Evolutionary conservation across 441 rosid species (phyloP), one percentile per base, ranked within the genome.

Genomic region (Eruca vesicaria): DNA sequence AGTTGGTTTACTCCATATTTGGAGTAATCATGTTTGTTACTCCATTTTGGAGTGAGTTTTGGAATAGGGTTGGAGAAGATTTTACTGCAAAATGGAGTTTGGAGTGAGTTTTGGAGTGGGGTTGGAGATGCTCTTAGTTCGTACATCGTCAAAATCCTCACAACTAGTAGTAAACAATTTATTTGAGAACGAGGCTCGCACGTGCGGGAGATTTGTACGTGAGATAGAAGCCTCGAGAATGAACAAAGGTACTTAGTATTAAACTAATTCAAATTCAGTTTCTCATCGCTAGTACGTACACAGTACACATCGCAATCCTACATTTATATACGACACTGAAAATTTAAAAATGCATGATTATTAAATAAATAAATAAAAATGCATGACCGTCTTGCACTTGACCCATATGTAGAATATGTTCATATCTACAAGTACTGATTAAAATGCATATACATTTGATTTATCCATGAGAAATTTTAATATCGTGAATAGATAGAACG

Each of bases 201-300:
- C 68, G 72, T 71, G 80, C 52, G 52, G 10, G 16, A 21, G 14
- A 4, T 18, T 41, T 76, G 75, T 70, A 63, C 56, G 67, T 43
- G 75, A 43, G 68, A 70, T 29, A 56, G 56, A 76, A 70, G 43
- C 58, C 69, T 69, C 36, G 65, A 69, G 65, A 55, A 36, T 19
- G 70, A 71, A 57, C 41, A 69, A 38, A 45, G 55, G 70, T 55
- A 76, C 66, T 61, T n/a, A n/a, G n/a, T n/a, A 64, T 69, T 69
- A 69, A 58, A 56, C 19, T 53, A 20, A 53, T 63, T 76, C 66
- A 63, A 63, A 66, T 64, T 70, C 70, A 76, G 75, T 50, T 63
- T 55, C 36, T 29, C 53, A 32, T 9, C 52, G 52, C 28, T 28
- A 60, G 41, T 61, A 29, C 73, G 73, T 78, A 61, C 53, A 18